These are phyloP conservation scores for Tolypocladium capitatum DNA, from an alignment of 2,329 filamentous ascomycete genomes.

Conservation along the genomic window DNA sequence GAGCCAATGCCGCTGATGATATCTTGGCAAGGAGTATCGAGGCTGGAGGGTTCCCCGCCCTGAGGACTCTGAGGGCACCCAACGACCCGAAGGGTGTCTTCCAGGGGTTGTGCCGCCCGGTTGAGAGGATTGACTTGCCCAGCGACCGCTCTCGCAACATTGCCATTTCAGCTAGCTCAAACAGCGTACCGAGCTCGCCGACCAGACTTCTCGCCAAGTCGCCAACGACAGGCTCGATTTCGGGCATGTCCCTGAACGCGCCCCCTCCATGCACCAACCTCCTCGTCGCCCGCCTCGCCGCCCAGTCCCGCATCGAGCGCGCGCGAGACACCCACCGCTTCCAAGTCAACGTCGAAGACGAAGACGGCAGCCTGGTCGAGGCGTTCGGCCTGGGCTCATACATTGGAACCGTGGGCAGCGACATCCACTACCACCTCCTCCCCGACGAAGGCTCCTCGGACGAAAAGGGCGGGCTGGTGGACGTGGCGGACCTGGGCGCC, in stretches of 20 bases:
- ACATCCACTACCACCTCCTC: conserved; percentile 45
- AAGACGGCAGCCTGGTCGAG: conserved; percentile 36
- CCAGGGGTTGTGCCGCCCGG: conserved; percentile 54
- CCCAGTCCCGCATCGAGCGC: conserved; percentile 51
- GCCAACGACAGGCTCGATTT: conserved; percentile 20
- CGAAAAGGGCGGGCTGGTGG: conserved; percentile 41
- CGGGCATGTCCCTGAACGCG: conserved; percentile 8
- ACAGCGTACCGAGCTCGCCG: conserved; percentile 12
- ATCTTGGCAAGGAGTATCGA: conserved; percentile 52
- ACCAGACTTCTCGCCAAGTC: conserved; percentile 19
- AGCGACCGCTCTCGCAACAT: conserved; percentile 30
- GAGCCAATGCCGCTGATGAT: conserved; percentile 38
- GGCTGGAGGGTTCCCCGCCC: conserved; percentile 46
- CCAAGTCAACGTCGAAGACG: conserved; percentile 42
- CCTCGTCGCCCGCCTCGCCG: conserved; percentile 42
- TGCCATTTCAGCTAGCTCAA: conserved; percentile 6
- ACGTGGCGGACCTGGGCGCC: conserved; percentile 35
- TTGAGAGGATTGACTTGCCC: conserved; percentile 38
- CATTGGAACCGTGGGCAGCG: conserved; percentile 45
- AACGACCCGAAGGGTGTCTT: conserved; percentile 57
- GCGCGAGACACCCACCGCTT: conserved; percentile 41
- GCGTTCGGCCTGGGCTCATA: conserved; percentile 45
- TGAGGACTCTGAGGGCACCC: conserved; percentile 48
- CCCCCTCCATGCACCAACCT: conserved; percentile 29
- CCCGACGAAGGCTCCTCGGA: conserved; percentile 44